phyloP scores from a whole-genome alignment of 2,329 filamentous ascomycete species.

The Fusarium ambrosium region DNA sequence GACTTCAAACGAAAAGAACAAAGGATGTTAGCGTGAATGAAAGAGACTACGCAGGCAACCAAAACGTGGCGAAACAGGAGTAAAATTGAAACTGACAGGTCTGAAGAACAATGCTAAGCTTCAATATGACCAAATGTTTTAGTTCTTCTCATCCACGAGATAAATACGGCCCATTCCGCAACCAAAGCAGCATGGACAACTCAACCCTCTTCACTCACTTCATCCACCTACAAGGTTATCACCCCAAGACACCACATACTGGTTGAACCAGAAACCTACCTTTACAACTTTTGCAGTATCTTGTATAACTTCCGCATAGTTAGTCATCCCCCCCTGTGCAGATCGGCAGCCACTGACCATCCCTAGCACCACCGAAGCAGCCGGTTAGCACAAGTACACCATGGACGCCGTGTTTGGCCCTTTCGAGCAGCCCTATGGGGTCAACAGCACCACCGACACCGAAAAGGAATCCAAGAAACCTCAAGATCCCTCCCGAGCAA shows the following conservation, averaged over 20 bases:
- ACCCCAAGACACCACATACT: neutral
- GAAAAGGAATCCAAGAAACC: neutral
- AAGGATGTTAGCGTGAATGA: neutral
- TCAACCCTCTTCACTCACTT: constrained; percentile 1
- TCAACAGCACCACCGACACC: constrained; percentile 5
- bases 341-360: neutral
- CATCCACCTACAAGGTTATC: constrained; percentile 2
- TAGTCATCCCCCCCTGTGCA: neutral
- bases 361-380: neutral
- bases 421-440: constrained; percentile 3
- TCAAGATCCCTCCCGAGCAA: constrained; percentile 9
- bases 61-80: constrained; percentile 23
- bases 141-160: neutral
- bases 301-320: constrained; percentile 4
- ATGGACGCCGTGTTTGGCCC: constrained; percentile 28
- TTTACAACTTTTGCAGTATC: neutral
- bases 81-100: constrained; percentile 2
- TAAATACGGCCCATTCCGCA: constrained; percentile 19
- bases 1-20: constrained; percentile 14
- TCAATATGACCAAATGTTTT: neutral
- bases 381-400: neutral
- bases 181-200: neutral
- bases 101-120: constrained; percentile 15
- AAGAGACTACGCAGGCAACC: neutral
- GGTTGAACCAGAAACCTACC: neutral